Base-by-base conservation (phyloP, 129 eudicot species). In the Flaveria trinervia region DNA sequence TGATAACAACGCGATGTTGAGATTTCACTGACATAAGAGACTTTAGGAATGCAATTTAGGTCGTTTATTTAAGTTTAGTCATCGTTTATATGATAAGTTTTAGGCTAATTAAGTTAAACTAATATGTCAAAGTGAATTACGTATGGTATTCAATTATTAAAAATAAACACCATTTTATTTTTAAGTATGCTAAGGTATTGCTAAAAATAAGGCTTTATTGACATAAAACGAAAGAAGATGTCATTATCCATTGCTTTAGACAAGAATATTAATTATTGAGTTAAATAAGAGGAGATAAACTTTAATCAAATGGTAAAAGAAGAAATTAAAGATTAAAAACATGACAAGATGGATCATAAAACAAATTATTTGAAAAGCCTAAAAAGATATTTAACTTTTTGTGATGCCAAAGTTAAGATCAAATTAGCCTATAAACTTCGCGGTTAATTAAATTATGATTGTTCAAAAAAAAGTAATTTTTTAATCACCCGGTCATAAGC, bases 311-410 rank as follows among this genome's bases (percentile, higher is more conserved):
- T 22, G 14, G 39, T 23, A 23, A 57, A 23, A 23, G 36, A 23
- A 23, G 16, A 59, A 23, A 20, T 9, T 9, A 59, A 59, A 10
- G 23, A 16, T 52, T 22, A 23, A 12, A 25, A 59, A 23, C 39
- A 22, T 59, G 39, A 23, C 39, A 59, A 59, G 36, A 59, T 59
- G 65, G n/a, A 59, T 59, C 65, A 23, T 23, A 59, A 59, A 22
- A 59, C 6, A 59, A 23, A 59, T 12, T 5, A 59, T 23, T 59
- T 59, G 65, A 59, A 10, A 10, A 59, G 18, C 7, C 5, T 15
- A 23, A 25, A 59, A 59, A 59, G 39, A 59, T 22, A 11, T 59
- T 23, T 22, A 4, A 59, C 36, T 59, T 59, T 59, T 23, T 59
- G 65, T 57, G 4, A 59, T 59, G 23, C 65, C n/a, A 59, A 59